phyloP scores from a whole-genome alignment of 1,139 yeast genomes.

The Pichia sp. region DNA sequence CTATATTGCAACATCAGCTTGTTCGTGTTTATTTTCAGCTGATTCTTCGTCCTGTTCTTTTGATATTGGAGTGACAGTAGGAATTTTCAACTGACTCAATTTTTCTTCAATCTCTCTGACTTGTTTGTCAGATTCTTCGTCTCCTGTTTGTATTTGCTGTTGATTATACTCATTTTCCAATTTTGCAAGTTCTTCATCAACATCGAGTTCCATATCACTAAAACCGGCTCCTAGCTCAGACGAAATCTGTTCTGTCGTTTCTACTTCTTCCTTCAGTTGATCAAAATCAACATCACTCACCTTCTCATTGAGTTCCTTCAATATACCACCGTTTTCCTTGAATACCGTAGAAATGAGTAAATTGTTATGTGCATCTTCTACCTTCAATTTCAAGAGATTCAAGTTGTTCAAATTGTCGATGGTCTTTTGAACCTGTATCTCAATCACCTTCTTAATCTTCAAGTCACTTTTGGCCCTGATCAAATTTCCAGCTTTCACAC shows the following conservation, averaged over 20 bases:
- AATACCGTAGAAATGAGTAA: conserved; percentile 27
- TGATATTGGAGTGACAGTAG: not conserved
- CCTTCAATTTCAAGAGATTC: conserved; percentile 28
- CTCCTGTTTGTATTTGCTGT: not conserved
- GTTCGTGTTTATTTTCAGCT: not conserved
- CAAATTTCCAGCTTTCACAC: conserved; percentile 12
- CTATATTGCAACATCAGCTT: not conserved
- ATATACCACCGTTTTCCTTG: conserved; percentile 27
- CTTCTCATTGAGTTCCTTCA: conserved; percentile 30
- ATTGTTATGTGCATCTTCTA: conserved; percentile 38
- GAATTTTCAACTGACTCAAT: conserved; percentile 5
- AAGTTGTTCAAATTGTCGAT: conserved; percentile 28
- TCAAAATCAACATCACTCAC: conserved; percentile 17
- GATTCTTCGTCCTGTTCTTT: not conserved
- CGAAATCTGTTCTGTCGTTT: conserved; percentile 23
- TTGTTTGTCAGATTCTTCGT: not conserved
- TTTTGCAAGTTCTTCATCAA: conserved; percentile 19
- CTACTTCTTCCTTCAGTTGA: conserved; percentile 26
- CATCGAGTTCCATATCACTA: conserved; percentile 5
- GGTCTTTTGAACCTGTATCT: conserved; percentile 25
- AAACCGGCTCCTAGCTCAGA: conserved; percentile 22
- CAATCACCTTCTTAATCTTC: conserved; percentile 18
- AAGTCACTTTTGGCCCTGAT: conserved; percentile 18
- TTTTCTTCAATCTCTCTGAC: conserved; percentile 7
- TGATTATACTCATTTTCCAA: not conserved